A percentile compares a stretch with the other conserved stretches of the same genome.
phyloP scores from a whole-genome alignment of 2,329 filamentous ascomycete genomes.

The Remersonia thermophila region DNA sequence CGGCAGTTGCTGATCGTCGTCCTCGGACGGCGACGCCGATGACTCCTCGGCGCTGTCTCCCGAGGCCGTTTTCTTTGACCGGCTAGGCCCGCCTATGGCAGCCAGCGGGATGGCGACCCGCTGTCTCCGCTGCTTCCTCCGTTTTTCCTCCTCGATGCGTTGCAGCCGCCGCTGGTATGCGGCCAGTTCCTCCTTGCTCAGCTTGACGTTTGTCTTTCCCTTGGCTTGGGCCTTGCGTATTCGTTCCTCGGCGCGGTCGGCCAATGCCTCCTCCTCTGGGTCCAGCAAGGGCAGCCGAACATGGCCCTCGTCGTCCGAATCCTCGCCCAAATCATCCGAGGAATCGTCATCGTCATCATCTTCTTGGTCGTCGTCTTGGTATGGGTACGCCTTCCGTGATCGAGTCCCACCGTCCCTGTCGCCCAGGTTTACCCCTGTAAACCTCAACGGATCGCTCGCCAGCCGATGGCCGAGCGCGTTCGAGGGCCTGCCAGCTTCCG shows the following conservation, averaged over 20 bases:
- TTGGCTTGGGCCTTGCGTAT: constrained; percentile 67
- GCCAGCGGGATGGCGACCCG: constrained; percentile 42
- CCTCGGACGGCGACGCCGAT: too few species aligned
- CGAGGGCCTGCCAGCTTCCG: too few species aligned
- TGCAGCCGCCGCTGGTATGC: constrained; percentile 60
- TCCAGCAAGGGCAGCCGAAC: constrained; percentile 32
- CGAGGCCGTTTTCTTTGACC: too few species aligned
- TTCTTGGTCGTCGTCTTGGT: constrained; percentile 35
- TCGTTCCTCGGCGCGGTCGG: constrained; percentile 66
- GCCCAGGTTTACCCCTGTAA: constrained; percentile 47
- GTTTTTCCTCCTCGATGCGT: constrained; percentile 38
- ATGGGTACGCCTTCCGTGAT: constrained; percentile 25
- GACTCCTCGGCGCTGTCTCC: too few species aligned
- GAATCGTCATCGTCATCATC: constrained; percentile 33
- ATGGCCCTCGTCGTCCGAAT: constrained; percentile 35
- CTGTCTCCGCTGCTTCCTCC: constrained; percentile 28
- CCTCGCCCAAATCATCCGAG: constrained; percentile 34
- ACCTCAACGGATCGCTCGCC: constrained; percentile 47
- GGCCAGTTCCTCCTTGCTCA: constrained; percentile 68
- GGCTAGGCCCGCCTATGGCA: too few species aligned
- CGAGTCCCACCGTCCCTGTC: constrained; percentile 27
- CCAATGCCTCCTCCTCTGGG: constrained; percentile 61
- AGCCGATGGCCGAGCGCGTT: constrained; percentile 32
- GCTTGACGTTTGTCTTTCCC: constrained; percentile 66
- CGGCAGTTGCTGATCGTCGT: too few species aligned